phyloP scores from a whole-genome alignment of 768 basidiomycete genomes.

The Amanita subjunquillea region DNA sequence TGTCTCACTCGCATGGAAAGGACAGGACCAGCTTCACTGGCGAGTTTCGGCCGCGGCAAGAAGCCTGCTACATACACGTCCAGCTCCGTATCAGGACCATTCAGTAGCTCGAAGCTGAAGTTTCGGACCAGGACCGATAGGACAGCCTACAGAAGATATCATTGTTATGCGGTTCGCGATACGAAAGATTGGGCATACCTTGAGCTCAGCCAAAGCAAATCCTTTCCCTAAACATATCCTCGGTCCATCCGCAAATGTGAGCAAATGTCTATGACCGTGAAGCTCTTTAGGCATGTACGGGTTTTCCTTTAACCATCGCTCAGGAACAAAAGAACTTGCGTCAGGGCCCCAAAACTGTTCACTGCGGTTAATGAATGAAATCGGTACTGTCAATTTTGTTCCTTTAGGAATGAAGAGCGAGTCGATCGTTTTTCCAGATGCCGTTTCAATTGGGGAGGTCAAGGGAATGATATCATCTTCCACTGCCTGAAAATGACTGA shows the following conservation, averaged over 20 bases:
- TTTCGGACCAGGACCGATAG: too few species aligned
- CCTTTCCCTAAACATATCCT: slow-evolving; percentile 32
- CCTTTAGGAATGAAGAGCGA: slow-evolving; percentile 24
- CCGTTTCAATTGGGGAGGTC: slow-evolving; percentile 18
- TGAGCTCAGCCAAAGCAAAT: slow-evolving; percentile 20
- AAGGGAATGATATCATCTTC: slow-evolving; percentile 30
- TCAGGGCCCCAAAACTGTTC: slow-evolving; percentile 32
- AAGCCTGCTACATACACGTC: too few species aligned
- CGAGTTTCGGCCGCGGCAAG: too few species aligned
- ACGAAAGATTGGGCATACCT: neutral
- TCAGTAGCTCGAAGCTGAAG: too few species aligned
- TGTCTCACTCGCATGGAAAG: too few species aligned
- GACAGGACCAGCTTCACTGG: too few species aligned
- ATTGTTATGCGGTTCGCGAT: too few species aligned
- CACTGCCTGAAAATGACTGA: slow-evolving; percentile 16
- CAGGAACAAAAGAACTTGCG: slow-evolving; percentile 31
- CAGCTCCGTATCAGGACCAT: too few species aligned
- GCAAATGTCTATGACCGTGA: slow-evolving; percentile 26
- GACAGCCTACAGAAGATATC: too few species aligned
- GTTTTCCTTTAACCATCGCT: slow-evolving; percentile 27
- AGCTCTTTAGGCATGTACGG: slow-evolving; percentile 18
- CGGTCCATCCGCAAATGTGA: slow-evolving; percentile 36
- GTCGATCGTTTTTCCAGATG: slow-evolving; percentile 18
- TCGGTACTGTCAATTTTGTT: slow-evolving; percentile 23
- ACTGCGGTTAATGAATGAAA: slow-evolving; percentile 28